Evolutionary conservation across 306 rosid species (phyloP).

Genomic region (Benincasa hispida): DNA sequence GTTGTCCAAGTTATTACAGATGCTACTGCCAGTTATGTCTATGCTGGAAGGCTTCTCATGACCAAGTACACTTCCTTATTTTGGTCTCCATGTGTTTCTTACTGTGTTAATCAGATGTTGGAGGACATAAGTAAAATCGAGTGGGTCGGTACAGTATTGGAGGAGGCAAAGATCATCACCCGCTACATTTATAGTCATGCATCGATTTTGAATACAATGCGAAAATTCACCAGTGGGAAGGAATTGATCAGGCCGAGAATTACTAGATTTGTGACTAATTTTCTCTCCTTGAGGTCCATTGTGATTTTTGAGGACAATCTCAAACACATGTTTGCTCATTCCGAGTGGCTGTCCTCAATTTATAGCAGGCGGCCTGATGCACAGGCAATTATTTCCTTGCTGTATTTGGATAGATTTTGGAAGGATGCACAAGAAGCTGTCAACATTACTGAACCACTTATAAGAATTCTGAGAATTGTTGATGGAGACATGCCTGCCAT

Average conservation of each 20-base stretch:
- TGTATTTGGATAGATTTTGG: conserved; percentile 56
- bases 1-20: conserved; percentile 65
- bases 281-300: conserved; percentile 55
- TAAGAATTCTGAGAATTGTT: conserved; percentile 48
- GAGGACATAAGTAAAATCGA: conserved; percentile 55
- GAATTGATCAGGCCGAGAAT: conserved; percentile 51
- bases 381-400: conserved; percentile 26
- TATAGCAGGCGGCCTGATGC: conserved; percentile 37
- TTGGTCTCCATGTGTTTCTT: conserved; percentile 68
- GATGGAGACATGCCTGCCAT: conserved; percentile 71
- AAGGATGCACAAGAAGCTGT: conserved; percentile 55
- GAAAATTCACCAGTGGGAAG: conserved; percentile 46
- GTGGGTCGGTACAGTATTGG: conserved; percentile 44
- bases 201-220: conserved; percentile 40
- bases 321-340: conserved; percentile 49
- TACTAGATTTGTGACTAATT: conserved; percentile 34
- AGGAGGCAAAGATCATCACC: conserved; percentile 47
- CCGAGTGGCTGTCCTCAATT: conserved; percentile 51
- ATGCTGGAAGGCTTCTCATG: conserved; percentile 51
- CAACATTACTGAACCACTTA: conserved; percentile 41
- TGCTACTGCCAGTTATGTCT: conserved; percentile 33
- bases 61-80: conserved; percentile 49
- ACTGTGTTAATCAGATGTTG: conserved; percentile 50
- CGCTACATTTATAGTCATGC: conserved; percentile 36
- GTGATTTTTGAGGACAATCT: conserved; percentile 47